phyloP scores from a whole-genome alignment of 805 yeast species.

The Sugiyamaella mastotermitis region DNA sequence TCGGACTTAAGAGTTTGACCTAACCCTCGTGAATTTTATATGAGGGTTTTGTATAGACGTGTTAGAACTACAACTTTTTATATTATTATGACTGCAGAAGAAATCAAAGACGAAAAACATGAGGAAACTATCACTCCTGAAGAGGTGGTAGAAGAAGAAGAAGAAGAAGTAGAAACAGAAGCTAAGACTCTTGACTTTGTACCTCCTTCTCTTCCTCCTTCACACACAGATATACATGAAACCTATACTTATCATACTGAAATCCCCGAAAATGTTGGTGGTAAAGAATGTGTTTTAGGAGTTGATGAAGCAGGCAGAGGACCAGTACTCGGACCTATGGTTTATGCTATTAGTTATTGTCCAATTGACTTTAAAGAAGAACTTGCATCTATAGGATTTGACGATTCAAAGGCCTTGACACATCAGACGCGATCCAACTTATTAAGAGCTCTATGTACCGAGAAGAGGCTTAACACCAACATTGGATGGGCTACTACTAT shows the following conservation, averaged over 20 bases:
- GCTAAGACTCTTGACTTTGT: slow-evolving; percentile 9
- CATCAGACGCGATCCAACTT: slow-evolving; percentile 62
- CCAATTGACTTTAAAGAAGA: slow-evolving; percentile 41
- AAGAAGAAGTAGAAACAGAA: neutral
- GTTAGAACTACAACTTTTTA: no score
- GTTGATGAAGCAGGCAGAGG: slow-evolving; percentile 99
- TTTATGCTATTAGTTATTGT: slow-evolving; percentile 83
- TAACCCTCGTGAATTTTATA: no score
- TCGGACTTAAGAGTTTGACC: no score
- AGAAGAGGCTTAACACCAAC: slow-evolving; percentile 38
- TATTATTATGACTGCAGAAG: no score
- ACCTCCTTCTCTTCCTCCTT: slow-evolving; percentile 22
- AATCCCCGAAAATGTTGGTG: slow-evolving; percentile 11
- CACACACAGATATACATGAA: slow-evolving; percentile 10
- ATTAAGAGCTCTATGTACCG: slow-evolving; percentile 50
- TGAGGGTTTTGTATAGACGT: no score
- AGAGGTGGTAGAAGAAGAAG: slow-evolving; percentile 2
- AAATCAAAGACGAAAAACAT: no score
- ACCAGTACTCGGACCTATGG: slow-evolving; percentile 98
- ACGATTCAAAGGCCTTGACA: slow-evolving; percentile 84
- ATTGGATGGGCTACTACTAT: slow-evolving; percentile 87
- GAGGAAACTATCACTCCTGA: no score
- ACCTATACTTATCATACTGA: slow-evolving; percentile 20
- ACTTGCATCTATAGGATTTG: slow-evolving; percentile 68
- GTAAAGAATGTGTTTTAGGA: slow-evolving; percentile 49